Percentiles rank a stretch among this genome's conserved stretches.
phyloP scores from a whole-genome alignment of 164 flowering plant species.

The Berberis vulgaris region DNA sequence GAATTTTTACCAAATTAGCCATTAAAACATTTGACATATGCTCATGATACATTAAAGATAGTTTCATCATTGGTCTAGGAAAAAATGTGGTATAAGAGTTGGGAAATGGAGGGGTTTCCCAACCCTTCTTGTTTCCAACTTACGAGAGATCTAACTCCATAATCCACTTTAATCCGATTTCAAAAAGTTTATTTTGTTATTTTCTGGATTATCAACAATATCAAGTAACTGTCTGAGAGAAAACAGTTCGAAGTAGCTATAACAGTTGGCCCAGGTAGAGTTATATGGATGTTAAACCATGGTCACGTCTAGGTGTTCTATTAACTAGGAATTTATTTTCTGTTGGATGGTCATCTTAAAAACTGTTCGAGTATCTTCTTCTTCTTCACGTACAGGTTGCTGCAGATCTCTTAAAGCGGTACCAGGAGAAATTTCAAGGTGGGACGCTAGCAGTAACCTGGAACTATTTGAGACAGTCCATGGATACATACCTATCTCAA shows the following conservation, averaged over 20 bases:
- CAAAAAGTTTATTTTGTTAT: too few species aligned
- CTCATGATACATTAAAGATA: neutral
- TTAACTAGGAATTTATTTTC: neutral
- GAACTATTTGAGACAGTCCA: constrained; percentile 90
- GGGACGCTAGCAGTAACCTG: constrained; percentile 85
- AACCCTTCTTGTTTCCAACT: too few species aligned
- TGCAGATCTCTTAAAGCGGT: constrained; percentile 81
- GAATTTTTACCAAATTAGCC: neutral
- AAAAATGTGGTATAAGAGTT: too few species aligned
- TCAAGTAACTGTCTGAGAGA: too few species aligned
- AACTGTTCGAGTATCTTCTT: neutral
- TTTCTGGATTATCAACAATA: too few species aligned
- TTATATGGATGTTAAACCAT: neutral
- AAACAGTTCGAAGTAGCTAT: too few species aligned
- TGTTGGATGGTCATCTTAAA: neutral
- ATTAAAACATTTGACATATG: neutral
- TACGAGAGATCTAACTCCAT: too few species aligned
- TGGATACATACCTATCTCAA: constrained; percentile 80
- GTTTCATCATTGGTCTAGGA: too few species aligned
- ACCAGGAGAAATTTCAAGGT: constrained; percentile 81
- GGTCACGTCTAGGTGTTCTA: neutral
- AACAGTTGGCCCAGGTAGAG: too few species aligned
- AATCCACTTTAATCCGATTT: too few species aligned
- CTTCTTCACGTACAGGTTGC: constrained; percentile 47
- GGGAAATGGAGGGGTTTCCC: too few species aligned